phyloP scores from a whole-genome alignment of 495 filamentous ascomycete genomes.

The Tuber magnatum region DNA sequence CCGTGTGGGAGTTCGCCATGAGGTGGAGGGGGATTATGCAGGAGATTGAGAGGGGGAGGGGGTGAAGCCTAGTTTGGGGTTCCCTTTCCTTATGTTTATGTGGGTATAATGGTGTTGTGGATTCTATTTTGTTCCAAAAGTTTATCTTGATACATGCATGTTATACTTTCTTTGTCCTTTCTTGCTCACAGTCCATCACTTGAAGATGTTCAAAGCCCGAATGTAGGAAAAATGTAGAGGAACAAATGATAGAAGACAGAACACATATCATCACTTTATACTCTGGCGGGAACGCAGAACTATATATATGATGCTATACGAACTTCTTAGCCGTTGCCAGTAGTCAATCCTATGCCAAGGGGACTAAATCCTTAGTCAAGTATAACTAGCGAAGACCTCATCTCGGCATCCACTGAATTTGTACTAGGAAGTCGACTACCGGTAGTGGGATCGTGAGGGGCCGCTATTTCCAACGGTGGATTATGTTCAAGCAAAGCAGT shows the following conservation, averaged over 20 bases:
- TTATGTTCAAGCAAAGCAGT: not conserved
- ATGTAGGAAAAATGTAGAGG: not conserved
- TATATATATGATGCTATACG: not conserved
- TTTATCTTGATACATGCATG: not conserved
- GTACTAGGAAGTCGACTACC: not conserved
- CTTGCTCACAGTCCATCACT: not conserved
- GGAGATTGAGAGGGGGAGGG: conserved; percentile 41
- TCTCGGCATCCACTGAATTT: not conserved
- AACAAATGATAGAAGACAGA: not conserved
- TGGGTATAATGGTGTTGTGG: not conserved
- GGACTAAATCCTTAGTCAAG: not conserved
- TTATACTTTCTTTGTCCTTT: not conserved
- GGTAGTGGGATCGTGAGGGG: not conserved
- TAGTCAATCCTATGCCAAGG: not conserved
- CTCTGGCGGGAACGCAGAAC: not conserved
- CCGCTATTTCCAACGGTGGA: not conserved
- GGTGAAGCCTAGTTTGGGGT: not conserved
- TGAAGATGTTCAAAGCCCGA: not conserved
- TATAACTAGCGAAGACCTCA: not conserved
- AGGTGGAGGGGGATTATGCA: conserved; percentile 76
- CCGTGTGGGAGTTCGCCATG: conserved; percentile 76
- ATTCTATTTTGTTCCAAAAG: not conserved
- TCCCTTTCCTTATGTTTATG: not conserved
- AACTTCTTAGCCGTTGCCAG: not conserved
- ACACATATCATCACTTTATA: not conserved